A percentile compares a stretch with the other conserved stretches of the same genome.
Evolutionary conservation across 805 yeast species (phyloP).

Genomic region (Priceomyces fermenticarens): DNA sequence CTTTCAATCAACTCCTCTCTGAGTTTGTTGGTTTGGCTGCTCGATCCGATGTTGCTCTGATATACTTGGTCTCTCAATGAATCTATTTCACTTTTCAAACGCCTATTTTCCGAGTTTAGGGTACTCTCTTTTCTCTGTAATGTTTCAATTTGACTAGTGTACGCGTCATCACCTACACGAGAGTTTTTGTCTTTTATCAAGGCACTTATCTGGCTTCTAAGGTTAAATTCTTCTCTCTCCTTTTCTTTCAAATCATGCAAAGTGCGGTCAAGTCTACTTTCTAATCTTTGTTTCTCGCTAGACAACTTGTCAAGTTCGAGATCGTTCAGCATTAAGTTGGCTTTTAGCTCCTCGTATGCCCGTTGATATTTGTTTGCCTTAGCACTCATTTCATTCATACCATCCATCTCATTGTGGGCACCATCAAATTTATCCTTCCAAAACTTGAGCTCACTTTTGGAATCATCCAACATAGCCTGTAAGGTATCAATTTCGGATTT

Average conservation of each 20-base stretch:
- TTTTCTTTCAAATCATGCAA: constrained; percentile 18
- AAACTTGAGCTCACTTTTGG: constrained; percentile 6
- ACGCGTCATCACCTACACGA: constrained; percentile 10
- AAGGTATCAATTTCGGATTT: background rate
- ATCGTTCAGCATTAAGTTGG: constrained; percentile 11
- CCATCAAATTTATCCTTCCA: constrained; percentile 11
- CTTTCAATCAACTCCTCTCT: constrained; percentile 20
- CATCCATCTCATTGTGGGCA: constrained; percentile 1
- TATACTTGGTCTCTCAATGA: constrained; percentile 23
- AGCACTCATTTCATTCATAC: constrained; percentile 10
- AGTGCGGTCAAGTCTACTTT: constrained; percentile 14
- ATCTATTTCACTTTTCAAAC: constrained; percentile 24
- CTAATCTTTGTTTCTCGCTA: constrained; percentile 12
- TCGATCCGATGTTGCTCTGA: constrained; percentile 13
- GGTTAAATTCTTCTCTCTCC: constrained; percentile 18
- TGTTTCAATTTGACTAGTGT: constrained; percentile 22
- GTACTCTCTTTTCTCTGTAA: constrained; percentile 17
- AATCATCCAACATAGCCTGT: constrained; percentile 16
- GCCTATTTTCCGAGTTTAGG: constrained; percentile 15
- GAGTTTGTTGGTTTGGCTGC: constrained; percentile 9
- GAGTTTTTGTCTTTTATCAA: constrained; percentile 16
- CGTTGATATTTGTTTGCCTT: constrained; percentile 12
- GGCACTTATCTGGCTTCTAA: constrained; percentile 21
- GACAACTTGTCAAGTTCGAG: constrained; percentile 12
- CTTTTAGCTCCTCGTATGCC: constrained; percentile 7